Evolutionary conservation across 2,329 filamentous ascomycete species (phyloP), one percentile per base, ranked within the genome.

Genomic region (Phialophora macrospora): DNA sequence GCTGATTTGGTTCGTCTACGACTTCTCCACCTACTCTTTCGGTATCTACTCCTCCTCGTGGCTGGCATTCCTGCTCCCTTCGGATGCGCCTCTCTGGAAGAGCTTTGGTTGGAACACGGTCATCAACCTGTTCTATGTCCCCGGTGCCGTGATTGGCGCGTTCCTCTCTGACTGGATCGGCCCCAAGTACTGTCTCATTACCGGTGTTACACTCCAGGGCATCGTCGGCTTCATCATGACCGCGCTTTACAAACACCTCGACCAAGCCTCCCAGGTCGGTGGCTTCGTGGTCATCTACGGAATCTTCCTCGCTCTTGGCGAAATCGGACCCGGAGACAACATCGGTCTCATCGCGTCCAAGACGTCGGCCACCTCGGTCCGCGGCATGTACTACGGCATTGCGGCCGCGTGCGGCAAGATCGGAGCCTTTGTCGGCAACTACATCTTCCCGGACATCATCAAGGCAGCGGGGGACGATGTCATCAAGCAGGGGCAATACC

Each of bases 201-300:
- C 88, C 9, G 92, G 91, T 14, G 90, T 96, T 2, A 77, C 82
- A 2, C 75, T 87, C 0, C 93, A 97, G 75, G 90, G 88, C 2
- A 74, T 92, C 7, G 85, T 97, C 5, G 93, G 93, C 1, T 97
- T 94, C 78, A 88, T 93, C 79, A 96, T 97, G 91, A 89, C 92
- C 0, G 92, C 88, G 9, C 87, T 87, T 70, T 97, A 96, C 78
- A 77, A 80, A 5, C 84, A 83, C 60, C 84, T 97, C n/a, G 87
- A 87, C 0, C 83, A 87, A 59, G 81, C 87, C 0, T 74, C 83
- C 66, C 87, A 92, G 66, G 87, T 95, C 4, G 91, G 83, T 7
- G 90, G 83, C 0, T 96, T 95, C 71, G 88, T 91, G 1, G 89
- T 93, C 4, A 86, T 94, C 2, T 94, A 93, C 72, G 91, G 85